Base-by-base conservation (phyloP, 352 stramenopile genomes). In the Globisporangium canariense region DNA sequence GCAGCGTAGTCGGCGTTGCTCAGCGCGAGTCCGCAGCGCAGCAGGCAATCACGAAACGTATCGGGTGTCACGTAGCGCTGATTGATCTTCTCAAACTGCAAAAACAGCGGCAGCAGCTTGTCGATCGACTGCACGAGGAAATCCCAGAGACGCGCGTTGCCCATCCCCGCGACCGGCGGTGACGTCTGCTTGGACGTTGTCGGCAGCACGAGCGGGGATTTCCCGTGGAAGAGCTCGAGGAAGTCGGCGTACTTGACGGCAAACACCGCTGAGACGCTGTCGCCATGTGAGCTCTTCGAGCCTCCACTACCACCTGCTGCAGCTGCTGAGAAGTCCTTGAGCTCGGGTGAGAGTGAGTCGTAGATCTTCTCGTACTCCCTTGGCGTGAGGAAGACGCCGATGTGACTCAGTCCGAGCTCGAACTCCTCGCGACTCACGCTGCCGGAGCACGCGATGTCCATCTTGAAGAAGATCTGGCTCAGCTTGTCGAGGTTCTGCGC, bases 1-100 rank as follows among this genome's bases (percentile, higher is more conserved):
- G 78, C 81, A 22, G 82, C 83, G 60, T 79, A 93, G 64, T 93
- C 84, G 0, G 80, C 76, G 46, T 86, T 90, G 62, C 82, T 91
- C 32, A 93, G 46, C 3, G 73, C 68, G 45, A 93, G 74, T 2
- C 84, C 82, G 51, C 77, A 88, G 13, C 78, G 75, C 36, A 81
- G 54, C 14, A 93, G 66, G 18, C 81, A 76, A 46, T 90, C 80
- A 0, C 84, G 84, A 40, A 93, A 89, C 4, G 63, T 81, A 30
- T 93, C 84, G 1, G 84, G 70, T 2, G 76, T 66, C 45, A 93
- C 56, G 43, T 66, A 73, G 9, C 71, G 70, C 63, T 90, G 80
- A 14, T 78, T 64, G 14, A 86, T 83, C 0, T 77, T 66, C 69
- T 83, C 69, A 18, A 81, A 88, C 50, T 90, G 84, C 32, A 70